These are phyloP conservation scores for Lolium multiflorum DNA, from an alignment of 176 grass and related monocot genomes.

Conservation along the genomic window DNA sequence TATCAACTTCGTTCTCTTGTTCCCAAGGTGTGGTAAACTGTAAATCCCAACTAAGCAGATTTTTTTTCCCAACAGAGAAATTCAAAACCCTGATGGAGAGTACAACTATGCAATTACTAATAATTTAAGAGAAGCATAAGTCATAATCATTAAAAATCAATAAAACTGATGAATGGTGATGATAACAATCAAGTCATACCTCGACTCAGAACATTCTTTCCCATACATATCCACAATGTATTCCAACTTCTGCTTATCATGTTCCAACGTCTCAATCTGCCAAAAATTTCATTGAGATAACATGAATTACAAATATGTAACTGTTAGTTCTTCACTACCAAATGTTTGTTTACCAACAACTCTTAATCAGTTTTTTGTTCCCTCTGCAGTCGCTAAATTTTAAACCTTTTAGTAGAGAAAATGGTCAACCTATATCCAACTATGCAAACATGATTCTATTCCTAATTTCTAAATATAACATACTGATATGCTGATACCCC, in stretches of 20 bases:
- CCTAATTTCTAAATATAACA: background rate
- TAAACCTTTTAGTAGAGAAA: background rate
- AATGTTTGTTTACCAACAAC: background rate
- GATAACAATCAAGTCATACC: constrained; percentile 55
- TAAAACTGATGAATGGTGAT: background rate
- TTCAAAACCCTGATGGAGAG: constrained; percentile 6
- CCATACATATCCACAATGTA: constrained; percentile 85
- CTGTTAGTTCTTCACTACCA: constrained; percentile 14
- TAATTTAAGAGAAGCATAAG: constrained; percentile 24
- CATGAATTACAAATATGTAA: constrained; percentile 13
- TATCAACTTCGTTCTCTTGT: constrained; percentile 8
- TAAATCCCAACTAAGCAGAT: constrained; percentile 27
- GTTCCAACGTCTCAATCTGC: constrained; percentile 82
- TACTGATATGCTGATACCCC: background rate
- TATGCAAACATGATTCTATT: background rate
- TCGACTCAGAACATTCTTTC: constrained; percentile 75
- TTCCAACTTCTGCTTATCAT: constrained; percentile 81
- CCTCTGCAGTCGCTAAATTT: background rate
- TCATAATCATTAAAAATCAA: constrained; percentile 24
- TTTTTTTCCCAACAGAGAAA: constrained; percentile 14
- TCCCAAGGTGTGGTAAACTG: background rate
- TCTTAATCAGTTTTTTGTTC: background rate
- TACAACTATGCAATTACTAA: background rate
- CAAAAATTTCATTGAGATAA: constrained; percentile 45
- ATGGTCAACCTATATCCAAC: constrained; percentile 12